phyloP scores from a whole-genome alignment of 1,284 basidiomycete species.

The Coniferiporia sulphurascens region DNA sequence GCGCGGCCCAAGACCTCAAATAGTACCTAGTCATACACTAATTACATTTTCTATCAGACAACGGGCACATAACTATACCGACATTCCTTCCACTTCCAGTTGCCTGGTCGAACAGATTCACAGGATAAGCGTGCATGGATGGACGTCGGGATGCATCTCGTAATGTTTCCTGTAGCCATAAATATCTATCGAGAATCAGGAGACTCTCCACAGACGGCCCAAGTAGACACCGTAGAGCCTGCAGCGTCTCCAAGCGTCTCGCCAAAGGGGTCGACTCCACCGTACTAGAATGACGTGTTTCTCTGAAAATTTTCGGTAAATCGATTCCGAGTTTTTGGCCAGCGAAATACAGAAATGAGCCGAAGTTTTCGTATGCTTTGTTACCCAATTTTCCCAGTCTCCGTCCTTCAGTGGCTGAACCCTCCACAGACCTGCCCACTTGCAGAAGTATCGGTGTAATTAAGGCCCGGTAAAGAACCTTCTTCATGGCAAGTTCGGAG shows the following conservation, averaged over 20 bases:
- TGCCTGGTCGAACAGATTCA: constrained; percentile 24
- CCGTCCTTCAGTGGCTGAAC: not conserved
- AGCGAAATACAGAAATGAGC: constrained; percentile 27
- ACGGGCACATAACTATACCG: constrained; percentile 20
- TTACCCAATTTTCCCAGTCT: constrained; percentile 33
- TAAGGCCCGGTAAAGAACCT: constrained; percentile 63
- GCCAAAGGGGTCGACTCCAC: constrained; percentile 19
- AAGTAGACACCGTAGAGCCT: constrained; percentile 35
- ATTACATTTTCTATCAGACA: not conserved
- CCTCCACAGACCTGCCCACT: not conserved
- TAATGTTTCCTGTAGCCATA: constrained; percentile 32
- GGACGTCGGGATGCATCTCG: constrained; percentile 8
- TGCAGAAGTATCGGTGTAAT: constrained; percentile 21
- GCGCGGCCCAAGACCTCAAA: no score
- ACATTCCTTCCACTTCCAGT: constrained; percentile 25
- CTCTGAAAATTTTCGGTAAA: constrained; percentile 14
- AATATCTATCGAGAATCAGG: constrained; percentile 35
- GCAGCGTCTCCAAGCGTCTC: constrained; percentile 33
- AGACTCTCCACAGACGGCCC: constrained; percentile 38
- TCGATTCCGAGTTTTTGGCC: constrained; percentile 25
- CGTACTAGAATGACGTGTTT: not conserved
- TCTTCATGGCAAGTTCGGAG: constrained; percentile 46
- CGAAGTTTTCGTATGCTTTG: constrained; percentile 31
- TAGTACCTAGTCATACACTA: not conserved
- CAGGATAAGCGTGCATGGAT: constrained; percentile 1